Evolutionary conservation across 805 yeast genomes (phyloP), one percentile per base, ranked within the genome.

Genomic region (Teunomyces kruisii): DNA sequence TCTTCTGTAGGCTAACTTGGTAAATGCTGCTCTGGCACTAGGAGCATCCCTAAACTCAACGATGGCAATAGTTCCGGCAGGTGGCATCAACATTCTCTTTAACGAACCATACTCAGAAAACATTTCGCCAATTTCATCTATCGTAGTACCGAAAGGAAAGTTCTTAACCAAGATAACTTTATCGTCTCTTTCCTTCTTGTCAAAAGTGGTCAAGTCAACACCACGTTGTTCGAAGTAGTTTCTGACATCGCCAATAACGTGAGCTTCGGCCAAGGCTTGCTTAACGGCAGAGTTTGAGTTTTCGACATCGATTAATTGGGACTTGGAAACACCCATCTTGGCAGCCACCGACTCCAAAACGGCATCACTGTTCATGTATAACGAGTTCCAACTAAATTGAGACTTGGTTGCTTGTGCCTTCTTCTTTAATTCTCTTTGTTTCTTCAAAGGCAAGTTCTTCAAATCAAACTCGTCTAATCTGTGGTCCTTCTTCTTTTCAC

Each of bases 261-360:
- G 94, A 2, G 97, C 95, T 69, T 94, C 99, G 0, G 99, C 98
- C 51, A 94, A 76, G 0, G 99, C 98, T 66, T 91, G 98, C 61
- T 91, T 88, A 10, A 94, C 98, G 1, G 96, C 97, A 42, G 96
- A 86, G 48, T 76, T 83, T 6, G 96, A 78, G 52, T 83, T 88
- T 55, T 88, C 86, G 1, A 97, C 92, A 63, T 94, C 95, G 49
- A 94, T 79, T 58, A 94, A 75, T 46, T 89, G 88, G 6, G 94
- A 75, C 64, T 92, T 94, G 22, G 82, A 62, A 40, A 94, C 73
- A 6, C 98, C 98, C 66, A 94, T 67, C 56, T 86, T 85, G 6
- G 79, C 62, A 1, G 98, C 97, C 35, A 90, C 94, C 43, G 94
- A 84, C 40, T 89, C 92, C 65, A 94, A 72, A 9, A 94, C 96